Conservation (phyloP, 257 asterid genomes). For the Solanum habrochaites region DNA sequence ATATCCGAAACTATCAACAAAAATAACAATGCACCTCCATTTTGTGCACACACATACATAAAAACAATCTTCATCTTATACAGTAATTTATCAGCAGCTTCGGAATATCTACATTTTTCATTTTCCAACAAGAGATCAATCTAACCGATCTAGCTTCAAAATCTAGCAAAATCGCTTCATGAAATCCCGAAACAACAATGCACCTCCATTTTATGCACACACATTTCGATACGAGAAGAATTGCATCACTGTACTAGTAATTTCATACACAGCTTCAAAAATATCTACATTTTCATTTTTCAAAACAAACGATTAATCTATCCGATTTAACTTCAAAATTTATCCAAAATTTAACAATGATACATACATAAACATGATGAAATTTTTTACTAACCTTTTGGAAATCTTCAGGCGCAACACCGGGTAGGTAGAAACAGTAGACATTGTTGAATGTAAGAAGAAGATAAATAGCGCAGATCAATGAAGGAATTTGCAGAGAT, state of each 20-base stretch:
- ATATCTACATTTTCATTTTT: not conserved
- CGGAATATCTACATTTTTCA: not conserved
- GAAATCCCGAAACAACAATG: not conserved
- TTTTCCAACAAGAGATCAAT: not conserved
- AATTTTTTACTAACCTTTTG: conserved; percentile 11
- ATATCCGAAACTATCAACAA: not conserved
- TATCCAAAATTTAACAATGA: not conserved
- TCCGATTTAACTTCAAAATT: not conserved
- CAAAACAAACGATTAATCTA: not conserved
- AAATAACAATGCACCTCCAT: not conserved
- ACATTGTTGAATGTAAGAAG: conserved; percentile 39
- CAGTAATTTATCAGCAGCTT: not conserved
- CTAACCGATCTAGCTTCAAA: not conserved
- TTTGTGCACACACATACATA: not conserved
- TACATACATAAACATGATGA: not conserved
- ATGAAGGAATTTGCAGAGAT: not conserved
- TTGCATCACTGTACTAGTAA: not conserved
- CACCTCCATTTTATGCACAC: not conserved
- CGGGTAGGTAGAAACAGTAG: conserved; percentile 65
- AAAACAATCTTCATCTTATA: not conserved
- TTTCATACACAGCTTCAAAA: not conserved
- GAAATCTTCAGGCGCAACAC: conserved; percentile 83
- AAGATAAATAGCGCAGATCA: conserved; percentile 4
- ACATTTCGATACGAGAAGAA: not conserved
- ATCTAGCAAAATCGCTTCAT: not conserved